Evolutionary conservation across 148 eudicot genomes (phyloP).

Genomic region (Linanthus parryae): DNA sequence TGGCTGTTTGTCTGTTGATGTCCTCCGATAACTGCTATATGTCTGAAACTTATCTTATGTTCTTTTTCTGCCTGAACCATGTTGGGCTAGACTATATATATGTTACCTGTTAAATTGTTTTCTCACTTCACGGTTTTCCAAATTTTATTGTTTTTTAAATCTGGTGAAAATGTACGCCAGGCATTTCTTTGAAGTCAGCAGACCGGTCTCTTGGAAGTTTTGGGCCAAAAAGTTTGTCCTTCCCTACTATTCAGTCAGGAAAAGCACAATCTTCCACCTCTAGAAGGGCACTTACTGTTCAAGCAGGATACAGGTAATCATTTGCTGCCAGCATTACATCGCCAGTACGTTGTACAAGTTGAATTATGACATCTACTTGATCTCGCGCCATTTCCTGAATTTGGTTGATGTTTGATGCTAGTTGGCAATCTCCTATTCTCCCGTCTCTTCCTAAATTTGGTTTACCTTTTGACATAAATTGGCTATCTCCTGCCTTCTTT

Average conservation of each 20-base stretch:
- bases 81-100: no score
- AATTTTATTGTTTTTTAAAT: no score
- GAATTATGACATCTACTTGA: background rate
- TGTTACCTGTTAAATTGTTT: no score
- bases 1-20: no score
- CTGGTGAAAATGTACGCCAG: constrained; percentile 16
- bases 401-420: background rate
- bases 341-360: background rate
- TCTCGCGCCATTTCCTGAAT: background rate
- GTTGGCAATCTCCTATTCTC: background rate
- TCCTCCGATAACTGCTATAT: no score
- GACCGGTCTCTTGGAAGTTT: constrained; percentile 30
- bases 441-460: background rate
- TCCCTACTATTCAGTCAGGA: constrained; percentile 22
- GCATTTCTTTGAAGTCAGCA: constrained; percentile 37
- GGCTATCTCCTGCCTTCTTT: constrained; percentile 4
- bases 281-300: constrained; percentile 43
- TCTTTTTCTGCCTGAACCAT: no score
- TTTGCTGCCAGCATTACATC: background rate
- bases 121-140: no score
- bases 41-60: no score
- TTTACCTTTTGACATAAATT: background rate
- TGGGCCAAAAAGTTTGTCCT: constrained; percentile 37
- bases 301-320: constrained; percentile 64
- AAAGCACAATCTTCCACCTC: constrained; percentile 17